Percentiles rank a stretch among this genome's conserved stretches.
Conservation (phyloP, 1,284 basidiomycete genomes). For the Thecaphora thlaspeos region DNA sequence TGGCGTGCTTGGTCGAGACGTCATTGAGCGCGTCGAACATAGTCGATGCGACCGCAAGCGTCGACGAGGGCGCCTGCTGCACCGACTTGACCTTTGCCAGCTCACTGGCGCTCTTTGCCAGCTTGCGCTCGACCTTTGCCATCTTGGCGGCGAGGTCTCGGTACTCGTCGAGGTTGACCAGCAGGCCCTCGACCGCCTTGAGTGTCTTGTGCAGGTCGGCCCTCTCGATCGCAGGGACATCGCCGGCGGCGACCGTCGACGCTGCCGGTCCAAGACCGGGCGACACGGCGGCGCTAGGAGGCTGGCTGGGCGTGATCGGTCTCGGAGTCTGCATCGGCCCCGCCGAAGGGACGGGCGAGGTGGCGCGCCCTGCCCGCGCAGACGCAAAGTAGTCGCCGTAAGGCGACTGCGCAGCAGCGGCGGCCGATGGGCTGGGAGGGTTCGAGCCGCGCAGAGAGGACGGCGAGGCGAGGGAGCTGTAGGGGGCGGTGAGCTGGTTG, state of each 20-base stretch:
- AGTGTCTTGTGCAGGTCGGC: slow-evolving; percentile 52
- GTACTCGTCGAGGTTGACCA: slow-evolving; percentile 55
- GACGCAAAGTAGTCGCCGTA: neutral
- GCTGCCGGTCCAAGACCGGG: neutral
- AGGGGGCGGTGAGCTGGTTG: neutral
- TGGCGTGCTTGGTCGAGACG: slow-evolving; percentile 44
- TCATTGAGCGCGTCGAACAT: slow-evolving; percentile 50
- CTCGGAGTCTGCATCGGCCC: neutral
- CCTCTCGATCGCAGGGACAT: slow-evolving; percentile 34
- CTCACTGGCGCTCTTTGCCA: slow-evolving; percentile 44
- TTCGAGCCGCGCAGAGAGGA: neutral
- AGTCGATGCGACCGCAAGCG: slow-evolving; percentile 34
- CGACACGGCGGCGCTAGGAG: neutral
- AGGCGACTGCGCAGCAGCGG: neutral
- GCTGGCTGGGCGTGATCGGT: slow-evolving; percentile 1
- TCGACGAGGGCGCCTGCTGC: slow-evolving; percentile 40
- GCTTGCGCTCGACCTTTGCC: slow-evolving; percentile 52
- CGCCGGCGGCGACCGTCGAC: neutral
- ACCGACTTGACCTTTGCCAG: slow-evolving; percentile 45
- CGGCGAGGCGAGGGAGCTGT: neutral
- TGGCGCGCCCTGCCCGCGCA: too few species aligned
- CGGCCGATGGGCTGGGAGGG: neutral
- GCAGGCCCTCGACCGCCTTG: slow-evolving; percentile 47
- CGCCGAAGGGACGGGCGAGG: neutral
- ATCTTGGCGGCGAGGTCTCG: slow-evolving; percentile 42